These are phyloP conservation scores for Fusarium succisae DNA, from an alignment of 2,329 filamentous ascomycete genomes.

Conservation along the genomic window DNA sequence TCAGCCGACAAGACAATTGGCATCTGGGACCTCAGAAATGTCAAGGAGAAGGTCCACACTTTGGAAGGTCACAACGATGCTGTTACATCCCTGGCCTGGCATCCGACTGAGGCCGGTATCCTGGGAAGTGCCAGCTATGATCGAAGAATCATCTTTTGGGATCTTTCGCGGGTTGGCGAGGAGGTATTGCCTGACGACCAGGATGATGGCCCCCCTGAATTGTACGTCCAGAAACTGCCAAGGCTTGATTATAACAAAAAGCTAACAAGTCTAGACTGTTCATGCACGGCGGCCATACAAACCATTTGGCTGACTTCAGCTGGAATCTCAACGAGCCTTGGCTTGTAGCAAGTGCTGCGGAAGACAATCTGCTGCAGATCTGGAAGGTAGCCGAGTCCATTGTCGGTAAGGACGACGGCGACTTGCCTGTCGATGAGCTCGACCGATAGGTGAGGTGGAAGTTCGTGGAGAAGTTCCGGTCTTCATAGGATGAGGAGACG, in stretches of 20 bases:
- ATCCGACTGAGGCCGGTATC: conserved; percentile 88
- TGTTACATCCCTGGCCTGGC: conserved; percentile 93
- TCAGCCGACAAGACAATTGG: conserved; percentile 96
- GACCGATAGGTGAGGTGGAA: conserved; percentile 64
- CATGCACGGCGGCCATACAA: conserved; percentile 99
- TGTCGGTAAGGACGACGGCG: conserved; percentile 78
- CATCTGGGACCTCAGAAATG: conserved; percentile 92
- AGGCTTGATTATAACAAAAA: conserved; percentile 1
- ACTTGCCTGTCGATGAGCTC: conserved; percentile 80
- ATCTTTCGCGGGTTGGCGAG: conserved; percentile 88
- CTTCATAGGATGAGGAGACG: conserved; percentile 46
- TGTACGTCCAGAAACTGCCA: conserved; percentile 66
- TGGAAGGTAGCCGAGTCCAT: conserved; percentile 89
- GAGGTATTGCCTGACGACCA: conserved; percentile 95
- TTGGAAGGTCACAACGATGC: conserved; percentile 88
- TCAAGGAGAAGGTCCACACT: conserved; percentile 89
- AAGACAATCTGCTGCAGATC: conserved; percentile 96
- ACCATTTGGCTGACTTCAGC: conserved; percentile 94
- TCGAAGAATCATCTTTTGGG: conserved; percentile 95
- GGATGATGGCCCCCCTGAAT: conserved; percentile 92
- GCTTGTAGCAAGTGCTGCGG: conserved; percentile 94
- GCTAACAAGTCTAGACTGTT: conserved; percentile 71
- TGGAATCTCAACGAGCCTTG: conserved; percentile 98
- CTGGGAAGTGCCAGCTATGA: conserved; percentile 94
- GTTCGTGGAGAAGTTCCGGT: conserved; percentile 44